Evolutionary conservation across 2,329 filamentous ascomycete species (phyloP), one percentile per base, ranked within the genome.

Genomic region (Talaromyces sp.): DNA sequence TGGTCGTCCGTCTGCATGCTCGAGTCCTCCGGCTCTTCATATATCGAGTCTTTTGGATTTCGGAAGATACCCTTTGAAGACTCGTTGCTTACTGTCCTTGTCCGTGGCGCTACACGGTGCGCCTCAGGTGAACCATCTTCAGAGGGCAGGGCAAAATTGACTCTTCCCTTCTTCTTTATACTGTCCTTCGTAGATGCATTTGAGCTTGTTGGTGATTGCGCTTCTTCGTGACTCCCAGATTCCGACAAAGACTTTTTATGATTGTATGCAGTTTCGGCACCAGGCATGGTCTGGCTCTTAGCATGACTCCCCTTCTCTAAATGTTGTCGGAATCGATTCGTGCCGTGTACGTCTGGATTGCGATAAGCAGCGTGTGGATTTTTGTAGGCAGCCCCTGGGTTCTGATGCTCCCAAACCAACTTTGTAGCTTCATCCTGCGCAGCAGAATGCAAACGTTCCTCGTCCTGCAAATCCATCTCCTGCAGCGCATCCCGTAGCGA

Each of bases 21-120:
- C 35, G 73, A 52, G 37, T 84, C 82, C 72, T 90, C 87, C 72
- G 92, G 90, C 74, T 97, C 94, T 76, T 97, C 93, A 83, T 92
- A 97, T 67, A 97, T 89, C 57, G 85, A 82, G 70, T 87, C 86
- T 63, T 85, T 80, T 2, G 85, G 85, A 67, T 87, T 86, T 69
- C 83, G 83, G 73, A 87, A 88, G 16, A 86, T 76, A 31, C 81
- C 82, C 66, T 79, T 84, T 19, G 75, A 76, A 16, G 78, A 76
- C 59, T 79, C 79, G 41, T 69, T 72, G 65, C 77, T 79, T 19
- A 73, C 70, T 45, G 73, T 76, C 24, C 74, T 75, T 27, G 73
- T 67, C 37, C 71, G 71, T 7, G 72, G 68, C 27, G 64, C 60
- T 37, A 62, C 33, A 19, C 47, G 52, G 67, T 69, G 45, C 64